Percentiles rank a stretch among this genome's conserved stretches.
These are phyloP conservation scores for Myxozyma sirexii DNA, from an alignment of 805 yeast genomes.

Conservation along the genomic window DNA sequence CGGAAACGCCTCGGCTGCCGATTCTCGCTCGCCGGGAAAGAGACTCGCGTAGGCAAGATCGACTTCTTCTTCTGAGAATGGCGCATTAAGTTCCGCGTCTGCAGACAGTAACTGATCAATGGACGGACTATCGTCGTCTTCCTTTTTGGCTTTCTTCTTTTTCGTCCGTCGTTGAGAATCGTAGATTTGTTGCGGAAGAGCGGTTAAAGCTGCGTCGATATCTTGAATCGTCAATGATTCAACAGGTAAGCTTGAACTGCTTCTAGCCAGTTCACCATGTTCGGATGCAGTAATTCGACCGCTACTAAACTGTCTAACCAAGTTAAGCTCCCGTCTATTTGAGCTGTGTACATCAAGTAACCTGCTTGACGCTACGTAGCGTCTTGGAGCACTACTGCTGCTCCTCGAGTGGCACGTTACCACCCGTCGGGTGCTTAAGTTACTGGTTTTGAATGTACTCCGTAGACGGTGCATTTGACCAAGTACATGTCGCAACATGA, in stretches of 20 bases:
- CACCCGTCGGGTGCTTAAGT: background rate
- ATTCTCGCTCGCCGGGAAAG: constrained; percentile 13
- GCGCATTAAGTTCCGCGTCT: background rate
- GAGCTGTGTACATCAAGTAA: too few relatives aligned
- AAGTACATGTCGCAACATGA: background rate
- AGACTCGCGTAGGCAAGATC: constrained; percentile 21
- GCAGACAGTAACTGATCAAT: background rate
- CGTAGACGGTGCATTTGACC: background rate
- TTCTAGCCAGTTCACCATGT: too few relatives aligned
- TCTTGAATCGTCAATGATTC: background rate
- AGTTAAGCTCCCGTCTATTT: too few relatives aligned
- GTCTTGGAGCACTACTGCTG: background rate
- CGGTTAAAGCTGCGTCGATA: background rate
- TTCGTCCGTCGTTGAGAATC: background rate
- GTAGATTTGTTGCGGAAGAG: background rate
- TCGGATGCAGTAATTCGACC: too few relatives aligned
- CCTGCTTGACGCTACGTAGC: too few relatives aligned
- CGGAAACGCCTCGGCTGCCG: background rate
- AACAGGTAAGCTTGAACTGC: too few relatives aligned
- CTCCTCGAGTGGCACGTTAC: background rate
- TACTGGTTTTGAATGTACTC: background rate
- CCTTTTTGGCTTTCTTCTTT: background rate
- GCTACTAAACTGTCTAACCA: too few relatives aligned
- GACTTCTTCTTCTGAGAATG: constrained; percentile 28
- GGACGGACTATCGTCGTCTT: background rate